Evolutionary conservation across 768 basidiomycete species (phyloP).

Genomic region (Leccinum uliginosum): DNA sequence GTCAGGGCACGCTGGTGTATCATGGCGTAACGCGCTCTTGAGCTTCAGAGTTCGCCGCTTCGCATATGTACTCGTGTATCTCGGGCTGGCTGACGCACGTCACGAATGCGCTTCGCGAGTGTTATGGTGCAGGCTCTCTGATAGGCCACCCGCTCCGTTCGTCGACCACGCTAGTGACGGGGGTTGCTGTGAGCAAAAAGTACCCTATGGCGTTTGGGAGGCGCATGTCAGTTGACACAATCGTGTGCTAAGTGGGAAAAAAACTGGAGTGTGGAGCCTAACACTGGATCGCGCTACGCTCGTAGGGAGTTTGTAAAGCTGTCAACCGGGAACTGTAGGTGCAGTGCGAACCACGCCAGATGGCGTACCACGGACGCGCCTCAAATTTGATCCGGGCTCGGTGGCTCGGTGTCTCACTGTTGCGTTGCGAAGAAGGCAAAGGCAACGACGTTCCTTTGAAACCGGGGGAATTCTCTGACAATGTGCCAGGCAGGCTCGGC

Average conservation of each 20-base stretch:
- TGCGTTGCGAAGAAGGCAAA: conserved; percentile 15
- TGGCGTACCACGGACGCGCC: conserved; percentile 2
- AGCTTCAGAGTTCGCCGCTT: not conserved
- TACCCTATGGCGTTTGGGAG: not conserved
- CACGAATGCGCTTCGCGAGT: not conserved
- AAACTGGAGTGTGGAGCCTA: not conserved
- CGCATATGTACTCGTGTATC: not conserved
- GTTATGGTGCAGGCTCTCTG: not conserved
- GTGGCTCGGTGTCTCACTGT: not conserved
- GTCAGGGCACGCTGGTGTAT: not conserved
- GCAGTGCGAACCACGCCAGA: not conserved
- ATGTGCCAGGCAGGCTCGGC: not conserved
- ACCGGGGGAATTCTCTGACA: conserved; percentile 1
- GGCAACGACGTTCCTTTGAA: conserved; percentile 3
- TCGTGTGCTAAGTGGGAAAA: conserved; percentile 10
- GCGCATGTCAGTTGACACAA: not conserved
- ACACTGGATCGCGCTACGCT: not conserved
- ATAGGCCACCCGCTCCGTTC: not conserved
- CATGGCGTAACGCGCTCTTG: not conserved
- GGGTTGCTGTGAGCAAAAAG: not conserved
- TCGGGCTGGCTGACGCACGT: not conserved
- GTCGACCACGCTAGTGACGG: not conserved
- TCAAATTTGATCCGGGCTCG: not conserved
- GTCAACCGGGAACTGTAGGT: conserved; percentile 1
- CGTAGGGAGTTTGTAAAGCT: conserved; percentile 8